phyloP scores from a whole-genome alignment of 2,329 filamentous ascomycete genomes.

The Phyllosticta citriasiana region DNA sequence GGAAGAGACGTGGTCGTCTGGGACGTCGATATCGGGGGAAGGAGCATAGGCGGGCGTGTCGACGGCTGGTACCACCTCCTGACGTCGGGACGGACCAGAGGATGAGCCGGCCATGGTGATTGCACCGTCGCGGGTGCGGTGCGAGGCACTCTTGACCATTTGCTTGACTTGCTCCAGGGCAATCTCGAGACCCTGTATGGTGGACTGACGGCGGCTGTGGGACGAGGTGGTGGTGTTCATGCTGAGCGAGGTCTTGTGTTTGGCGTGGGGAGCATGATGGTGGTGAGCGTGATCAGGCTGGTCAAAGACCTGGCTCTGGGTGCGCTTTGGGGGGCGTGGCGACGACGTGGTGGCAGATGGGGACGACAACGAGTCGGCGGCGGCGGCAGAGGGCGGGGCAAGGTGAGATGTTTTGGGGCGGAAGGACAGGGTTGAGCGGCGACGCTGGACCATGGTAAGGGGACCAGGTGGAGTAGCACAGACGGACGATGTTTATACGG shows the following conservation, averaged over 20 bases:
- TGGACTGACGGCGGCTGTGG: conserved; percentile 2
- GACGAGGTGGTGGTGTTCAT: neutral
- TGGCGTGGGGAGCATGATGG: conserved; percentile 3
- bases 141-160: conserved; percentile 3
- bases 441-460: conserved; percentile 19
- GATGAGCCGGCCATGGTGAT: neutral
- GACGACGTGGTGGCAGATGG: conserved; percentile 12
- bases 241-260: neutral
- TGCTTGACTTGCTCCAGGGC: conserved; percentile 7
- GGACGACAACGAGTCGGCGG: conserved; percentile 22
- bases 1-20: conserved; percentile 2
- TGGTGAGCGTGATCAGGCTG: neutral
- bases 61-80: conserved; percentile 6
- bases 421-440: conserved; percentile 25
- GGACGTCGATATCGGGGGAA: conserved; percentile 2
- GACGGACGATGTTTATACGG: neutral
- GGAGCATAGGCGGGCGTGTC: conserved; percentile 4
- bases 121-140: neutral
- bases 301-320: conserved; percentile 28
- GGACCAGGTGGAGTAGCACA: neutral
- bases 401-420: conserved; percentile 34
- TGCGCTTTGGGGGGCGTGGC: conserved; percentile 21
- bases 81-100: conserved; percentile 4
- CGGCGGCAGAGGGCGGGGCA: conserved; percentile 17
- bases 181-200: conserved; percentile 9